Conservation (phyloP, 2,329 filamentous ascomycete genomes). For the Epichloe uncinata region DNA sequence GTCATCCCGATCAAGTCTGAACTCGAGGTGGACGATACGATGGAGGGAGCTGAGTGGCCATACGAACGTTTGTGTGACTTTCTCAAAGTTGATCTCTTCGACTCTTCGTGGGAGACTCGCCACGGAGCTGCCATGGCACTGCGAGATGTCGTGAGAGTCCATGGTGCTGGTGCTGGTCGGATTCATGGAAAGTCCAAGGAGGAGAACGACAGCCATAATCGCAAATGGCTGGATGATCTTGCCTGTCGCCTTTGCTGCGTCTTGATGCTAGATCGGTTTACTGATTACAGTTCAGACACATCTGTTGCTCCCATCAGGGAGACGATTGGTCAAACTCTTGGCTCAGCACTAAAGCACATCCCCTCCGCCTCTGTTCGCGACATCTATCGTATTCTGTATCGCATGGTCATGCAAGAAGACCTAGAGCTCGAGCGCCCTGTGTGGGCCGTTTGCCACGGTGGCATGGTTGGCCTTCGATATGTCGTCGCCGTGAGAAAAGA, state of each 20-base stretch:
- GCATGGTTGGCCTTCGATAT: slow-evolving; percentile 93
- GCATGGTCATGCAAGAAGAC: slow-evolving; percentile 85
- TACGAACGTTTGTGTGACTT: slow-evolving; percentile 91
- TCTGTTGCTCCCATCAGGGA: slow-evolving; percentile 93
- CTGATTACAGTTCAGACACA: slow-evolving; percentile 94
- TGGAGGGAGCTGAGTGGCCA: slow-evolving; percentile 79
- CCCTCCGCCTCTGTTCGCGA: slow-evolving; percentile 65
- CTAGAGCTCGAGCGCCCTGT: slow-evolving; percentile 58
- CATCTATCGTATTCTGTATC: slow-evolving; percentile 72
- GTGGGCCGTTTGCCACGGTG: slow-evolving; percentile 94
- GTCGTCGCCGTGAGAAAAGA: slow-evolving; percentile 92
- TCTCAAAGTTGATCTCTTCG: slow-evolving; percentile 84
- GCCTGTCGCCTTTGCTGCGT: slow-evolving; percentile 92
- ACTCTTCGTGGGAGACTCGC: slow-evolving; percentile 85
- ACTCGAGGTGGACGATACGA: slow-evolving; percentile 62
- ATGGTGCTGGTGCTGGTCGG: slow-evolving; percentile 78
- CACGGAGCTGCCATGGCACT: slow-evolving; percentile 94
- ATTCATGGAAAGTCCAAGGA: slow-evolving; percentile 51
- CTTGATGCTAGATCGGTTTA: slow-evolving; percentile 93
- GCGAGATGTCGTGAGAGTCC: slow-evolving; percentile 81
- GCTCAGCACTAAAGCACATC: slow-evolving; percentile 76
- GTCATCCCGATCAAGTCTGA: slow-evolving; percentile 72
- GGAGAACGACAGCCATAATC: slow-evolving; percentile 71
- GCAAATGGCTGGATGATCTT: slow-evolving; percentile 82
- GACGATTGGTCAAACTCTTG: slow-evolving; percentile 86